A percentile compares a stretch with the other conserved stretches of the same genome.
phyloP scores from a whole-genome alignment of 1,284 basidiomycete genomes.

The Papiliotrema nemorosa region DNA sequence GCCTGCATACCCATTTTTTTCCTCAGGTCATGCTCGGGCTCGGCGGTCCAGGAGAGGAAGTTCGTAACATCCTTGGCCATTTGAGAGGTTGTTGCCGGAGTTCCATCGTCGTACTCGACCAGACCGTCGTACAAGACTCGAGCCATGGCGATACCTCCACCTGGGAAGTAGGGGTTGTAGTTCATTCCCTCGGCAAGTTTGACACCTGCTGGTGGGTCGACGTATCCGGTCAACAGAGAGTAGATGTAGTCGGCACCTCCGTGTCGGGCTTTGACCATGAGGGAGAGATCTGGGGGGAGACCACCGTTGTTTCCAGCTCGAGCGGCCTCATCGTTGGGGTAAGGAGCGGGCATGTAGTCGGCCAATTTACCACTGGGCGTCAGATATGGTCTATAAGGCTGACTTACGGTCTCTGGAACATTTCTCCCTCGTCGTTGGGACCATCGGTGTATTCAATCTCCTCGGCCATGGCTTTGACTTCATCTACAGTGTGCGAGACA shows the following conservation, averaged over 20 bases:
- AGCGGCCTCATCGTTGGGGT: slow-evolving; percentile 98
- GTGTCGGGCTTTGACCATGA: slow-evolving; percentile 98
- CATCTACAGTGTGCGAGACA: slow-evolving; percentile 92
- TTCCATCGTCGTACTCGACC: slow-evolving; percentile 93
- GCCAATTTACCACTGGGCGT: slow-evolving; percentile 55
- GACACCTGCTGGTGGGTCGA: slow-evolving; percentile 94
- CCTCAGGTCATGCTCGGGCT: slow-evolving; percentile 96
- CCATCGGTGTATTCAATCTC: slow-evolving; percentile 97
- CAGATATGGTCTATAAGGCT: background rate
- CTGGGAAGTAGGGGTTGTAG: slow-evolving; percentile 95
- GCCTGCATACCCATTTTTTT: slow-evolving; percentile 91
- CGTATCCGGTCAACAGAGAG: slow-evolving; percentile 93
- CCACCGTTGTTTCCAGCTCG: slow-evolving; percentile 84
- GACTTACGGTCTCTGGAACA: slow-evolving; percentile 92
- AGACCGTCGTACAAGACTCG: slow-evolving; percentile 92
- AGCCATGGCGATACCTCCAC: slow-evolving; percentile 97
- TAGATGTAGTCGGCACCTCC: slow-evolving; percentile 96
- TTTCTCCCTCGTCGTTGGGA: slow-evolving; percentile 91
- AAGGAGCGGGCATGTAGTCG: slow-evolving; percentile 94
- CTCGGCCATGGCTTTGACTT: slow-evolving; percentile 89
- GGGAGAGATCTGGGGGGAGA: slow-evolving; percentile 91
- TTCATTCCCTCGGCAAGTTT: slow-evolving; percentile 95
- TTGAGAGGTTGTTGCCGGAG: slow-evolving; percentile 95
- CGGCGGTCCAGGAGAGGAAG: slow-evolving; percentile 92
- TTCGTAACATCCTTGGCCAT: slow-evolving; percentile 99